Percentiles rank a stretch among this genome's conserved stretches.
phyloP scores from a whole-genome alignment of 805 yeast genomes.

The Ogataea naganishii region DNA sequence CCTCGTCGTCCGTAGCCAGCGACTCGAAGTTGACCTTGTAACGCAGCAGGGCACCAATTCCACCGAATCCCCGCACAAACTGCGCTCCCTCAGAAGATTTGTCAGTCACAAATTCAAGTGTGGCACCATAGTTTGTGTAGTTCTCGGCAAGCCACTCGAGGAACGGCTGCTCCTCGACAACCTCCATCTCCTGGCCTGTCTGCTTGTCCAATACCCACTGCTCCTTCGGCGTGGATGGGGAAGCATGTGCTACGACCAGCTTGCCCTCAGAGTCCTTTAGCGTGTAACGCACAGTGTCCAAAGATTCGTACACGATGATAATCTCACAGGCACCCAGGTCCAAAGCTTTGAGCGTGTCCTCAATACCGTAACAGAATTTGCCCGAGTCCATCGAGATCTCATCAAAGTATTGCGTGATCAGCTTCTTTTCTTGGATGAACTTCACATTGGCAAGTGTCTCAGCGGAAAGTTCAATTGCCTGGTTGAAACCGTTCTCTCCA shows the following conservation, averaged over 20 bases:
- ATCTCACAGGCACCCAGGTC: constrained; percentile 95
- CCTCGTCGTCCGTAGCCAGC: constrained; percentile 81
- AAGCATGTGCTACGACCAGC: constrained; percentile 62
- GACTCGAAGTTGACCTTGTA: constrained; percentile 97
- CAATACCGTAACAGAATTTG: constrained; percentile 94
- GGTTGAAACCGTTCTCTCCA: constrained; percentile 99
- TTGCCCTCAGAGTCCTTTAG: constrained; percentile 77
- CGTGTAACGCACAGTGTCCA: constrained; percentile 76
- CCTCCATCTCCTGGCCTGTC: constrained; percentile 89
- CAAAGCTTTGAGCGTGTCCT: constrained; percentile 91
- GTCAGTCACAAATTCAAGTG: constrained; percentile 93
- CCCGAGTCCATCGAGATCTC: constrained; percentile 98
- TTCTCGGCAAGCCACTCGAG: constrained; percentile 98
- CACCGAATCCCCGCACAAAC: constrained; percentile 97
- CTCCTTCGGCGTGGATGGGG: constrained; percentile 68
- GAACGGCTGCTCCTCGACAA: constrained; percentile 73
- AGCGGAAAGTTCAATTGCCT: constrained; percentile 95
- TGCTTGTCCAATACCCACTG: constrained; percentile 69
- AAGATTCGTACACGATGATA: constrained; percentile 86
- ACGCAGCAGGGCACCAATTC: constrained; percentile 93
- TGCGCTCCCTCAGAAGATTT: constrained; percentile 98
- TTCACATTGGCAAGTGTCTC: constrained; percentile 96
- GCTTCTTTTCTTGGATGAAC: constrained; percentile 96
- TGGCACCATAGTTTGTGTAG: constrained; percentile 90
- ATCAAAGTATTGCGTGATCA: constrained; percentile 86